Evolutionary conservation across 441 rosid species (phyloP).

Genomic region (Jatropha multifida): DNA sequence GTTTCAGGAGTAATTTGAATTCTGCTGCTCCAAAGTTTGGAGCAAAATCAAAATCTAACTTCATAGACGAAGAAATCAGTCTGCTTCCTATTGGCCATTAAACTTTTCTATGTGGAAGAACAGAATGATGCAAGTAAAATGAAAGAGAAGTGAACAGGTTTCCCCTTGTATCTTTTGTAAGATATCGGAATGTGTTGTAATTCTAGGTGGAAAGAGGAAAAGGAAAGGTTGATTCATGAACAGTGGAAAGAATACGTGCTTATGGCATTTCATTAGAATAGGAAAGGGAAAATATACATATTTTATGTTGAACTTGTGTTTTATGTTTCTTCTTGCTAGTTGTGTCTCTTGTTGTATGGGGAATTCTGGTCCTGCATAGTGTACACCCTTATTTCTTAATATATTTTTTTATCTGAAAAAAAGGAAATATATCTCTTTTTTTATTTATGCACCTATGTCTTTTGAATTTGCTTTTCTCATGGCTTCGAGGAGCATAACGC

Average conservation of each 20-base stretch:
- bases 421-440: no score
- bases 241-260: no score
- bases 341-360: not conserved
- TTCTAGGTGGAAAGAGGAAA: not conserved
- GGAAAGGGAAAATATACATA: no score
- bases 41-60: not conserved
- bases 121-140: not conserved
- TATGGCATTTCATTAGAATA: no score
- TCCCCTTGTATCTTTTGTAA: not conserved
- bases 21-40: not conserved
- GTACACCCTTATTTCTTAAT: no score
- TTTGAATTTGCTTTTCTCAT: no score
- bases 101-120: not conserved
- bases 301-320: not conserved
- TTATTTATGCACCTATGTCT: no score
- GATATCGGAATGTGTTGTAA: not conserved
- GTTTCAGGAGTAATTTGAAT: not conserved
- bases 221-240: not conserved
- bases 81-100: not conserved
- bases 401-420: no score
- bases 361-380: no score
- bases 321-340: not conserved
- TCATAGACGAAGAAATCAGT: not conserved
- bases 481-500: no score
- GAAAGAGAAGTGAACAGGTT: not conserved